A percentile compares a stretch with the other conserved stretches of the same genome.
phyloP scores from a whole-genome alignment of 352 stramenopile species.

The Pythium vanterpoolii region DNA sequence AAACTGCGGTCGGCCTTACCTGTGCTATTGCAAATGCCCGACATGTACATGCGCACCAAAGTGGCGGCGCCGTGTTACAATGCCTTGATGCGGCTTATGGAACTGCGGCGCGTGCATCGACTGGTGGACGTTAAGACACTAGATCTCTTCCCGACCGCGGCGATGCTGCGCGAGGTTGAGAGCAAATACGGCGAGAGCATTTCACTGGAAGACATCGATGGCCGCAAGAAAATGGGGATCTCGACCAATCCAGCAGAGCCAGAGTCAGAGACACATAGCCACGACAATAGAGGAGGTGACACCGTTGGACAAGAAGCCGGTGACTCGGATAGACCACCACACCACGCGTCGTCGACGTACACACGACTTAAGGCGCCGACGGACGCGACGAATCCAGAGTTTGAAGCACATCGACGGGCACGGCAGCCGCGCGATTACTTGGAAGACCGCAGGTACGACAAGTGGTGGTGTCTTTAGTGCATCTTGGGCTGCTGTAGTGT shows the following conservation, averaged over 20 bases:
- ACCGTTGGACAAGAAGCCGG: neutral
- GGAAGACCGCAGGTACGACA: slow-evolving; percentile 26
- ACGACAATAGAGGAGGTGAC: neutral
- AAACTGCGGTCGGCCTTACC: slow-evolving; percentile 82
- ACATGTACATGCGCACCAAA: slow-evolving; percentile 90
- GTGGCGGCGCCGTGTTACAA: slow-evolving; percentile 80
- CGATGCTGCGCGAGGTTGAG: slow-evolving; percentile 84
- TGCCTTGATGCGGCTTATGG: slow-evolving; percentile 61
- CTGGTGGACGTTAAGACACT: slow-evolving; percentile 58
- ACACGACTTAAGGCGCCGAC: slow-evolving; percentile 65
- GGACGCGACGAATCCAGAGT: slow-evolving; percentile 65
- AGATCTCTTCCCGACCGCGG: slow-evolving; percentile 70
- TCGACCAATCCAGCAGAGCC: neutral
- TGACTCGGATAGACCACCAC: neutral
- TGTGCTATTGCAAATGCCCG: slow-evolving; percentile 57
- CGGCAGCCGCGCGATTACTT: slow-evolving; percentile 63
- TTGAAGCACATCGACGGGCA: slow-evolving; percentile 43
- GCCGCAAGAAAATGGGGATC: slow-evolving; percentile 12
- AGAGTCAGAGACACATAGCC: neutral
- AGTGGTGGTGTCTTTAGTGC: too few relatives aligned
- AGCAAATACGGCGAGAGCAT: slow-evolving; percentile 92
- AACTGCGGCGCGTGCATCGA: slow-evolving; percentile 53
- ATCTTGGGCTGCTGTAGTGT: neutral
- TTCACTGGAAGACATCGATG: slow-evolving; percentile 85
- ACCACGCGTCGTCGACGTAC: slow-evolving; percentile 8